These are phyloP conservation scores for Endocalyx cinctus DNA, from an alignment of 2,329 filamentous ascomycete genomes.

Conservation along the genomic window DNA sequence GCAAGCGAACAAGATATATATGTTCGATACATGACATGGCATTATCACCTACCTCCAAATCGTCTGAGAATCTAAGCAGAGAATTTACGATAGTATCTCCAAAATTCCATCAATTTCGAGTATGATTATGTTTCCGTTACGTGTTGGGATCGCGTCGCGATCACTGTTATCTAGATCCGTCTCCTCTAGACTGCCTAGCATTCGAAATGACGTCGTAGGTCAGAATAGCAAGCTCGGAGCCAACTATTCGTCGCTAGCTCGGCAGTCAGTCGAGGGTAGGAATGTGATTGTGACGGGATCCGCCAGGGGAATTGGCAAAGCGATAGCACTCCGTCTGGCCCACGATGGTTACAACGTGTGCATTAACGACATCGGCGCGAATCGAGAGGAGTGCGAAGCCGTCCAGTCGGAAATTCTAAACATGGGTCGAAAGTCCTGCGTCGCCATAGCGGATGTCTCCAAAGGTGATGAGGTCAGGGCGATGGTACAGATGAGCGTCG, in stretches of 20 bases:
- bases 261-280: constrained; percentile 8
- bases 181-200: too few species aligned
- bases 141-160: too few species aligned
- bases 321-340: constrained; percentile 60
- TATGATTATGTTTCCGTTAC: too few species aligned
- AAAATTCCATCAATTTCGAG: too few species aligned
- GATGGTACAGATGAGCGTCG: constrained; percentile 47
- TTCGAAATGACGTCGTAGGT: too few species aligned
- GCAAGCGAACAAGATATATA: too few species aligned
- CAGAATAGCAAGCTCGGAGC: constrained; percentile 2
- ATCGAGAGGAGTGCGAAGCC: constrained; percentile 47
- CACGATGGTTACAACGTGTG: constrained; percentile 62
- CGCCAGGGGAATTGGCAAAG: constrained; percentile 45
- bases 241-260: constrained; percentile 15
- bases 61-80: too few species aligned
- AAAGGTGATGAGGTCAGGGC: constrained; percentile 43
- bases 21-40: too few species aligned
- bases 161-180: too few species aligned
- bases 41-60: too few species aligned
- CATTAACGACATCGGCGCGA: constrained; percentile 56
- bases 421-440: constrained; percentile 48
- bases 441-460: constrained; percentile 58
- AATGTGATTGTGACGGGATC: constrained; percentile 26
- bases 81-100: too few species aligned
- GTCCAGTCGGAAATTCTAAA: constrained; percentile 48